A percentile compares a stretch with the other conserved stretches of the same genome.
Evolutionary conservation across 495 filamentous ascomycete species (phyloP).

Genomic region (Staphylotrichum longicolle): DNA sequence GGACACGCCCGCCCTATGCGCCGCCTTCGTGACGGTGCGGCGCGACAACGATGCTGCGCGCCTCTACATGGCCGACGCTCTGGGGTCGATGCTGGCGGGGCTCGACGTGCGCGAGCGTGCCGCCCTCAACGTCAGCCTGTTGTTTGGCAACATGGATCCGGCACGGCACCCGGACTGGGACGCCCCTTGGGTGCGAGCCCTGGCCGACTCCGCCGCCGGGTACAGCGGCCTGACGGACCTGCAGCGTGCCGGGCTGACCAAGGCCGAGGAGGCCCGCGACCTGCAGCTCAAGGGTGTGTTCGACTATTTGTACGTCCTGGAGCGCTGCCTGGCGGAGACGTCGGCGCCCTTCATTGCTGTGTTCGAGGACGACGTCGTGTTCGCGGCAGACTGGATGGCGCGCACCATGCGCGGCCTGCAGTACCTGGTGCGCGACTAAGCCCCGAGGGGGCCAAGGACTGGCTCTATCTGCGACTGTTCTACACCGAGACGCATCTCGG

Average conservation of each 20-base stretch:
- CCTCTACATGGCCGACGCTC: conserved; percentile 37
- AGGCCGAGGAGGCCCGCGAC: conserved; percentile 27
- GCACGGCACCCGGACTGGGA: conserved; percentile 15
- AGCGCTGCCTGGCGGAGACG: conserved; percentile 39
- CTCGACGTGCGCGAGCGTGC: conserved; percentile 37
- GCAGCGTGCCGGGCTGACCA: conserved; percentile 24
- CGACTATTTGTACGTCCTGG: conserved; percentile 47
- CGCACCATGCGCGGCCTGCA: conserved; percentile 41
- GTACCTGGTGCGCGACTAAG: conserved; percentile 31
- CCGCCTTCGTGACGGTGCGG: conserved; percentile 38
- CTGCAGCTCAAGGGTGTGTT: conserved; percentile 36
- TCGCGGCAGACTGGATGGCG: conserved; percentile 48
- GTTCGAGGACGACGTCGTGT: conserved; percentile 51
- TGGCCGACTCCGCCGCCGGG: conserved; percentile 30
- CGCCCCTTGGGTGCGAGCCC: conserved; percentile 26
- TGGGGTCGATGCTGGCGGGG: conserved; percentile 40
- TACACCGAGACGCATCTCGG: conserved; percentile 39
- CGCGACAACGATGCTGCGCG: conserved; percentile 30
- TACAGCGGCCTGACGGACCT: conserved; percentile 23
- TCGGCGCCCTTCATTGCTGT: conserved; percentile 45
- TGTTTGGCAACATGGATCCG: conserved; percentile 38
- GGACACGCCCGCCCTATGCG: conserved; percentile 34
- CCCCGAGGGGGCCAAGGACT: conserved; percentile 29
- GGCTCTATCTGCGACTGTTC: conserved; percentile 52
- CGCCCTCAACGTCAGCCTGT: conserved; percentile 32